A percentile compares a stretch with the other conserved stretches of the same genome.
phyloP scores from a whole-genome alignment of 192 early-diverging fungal genomes.

The Pilaira anomala region DNA sequence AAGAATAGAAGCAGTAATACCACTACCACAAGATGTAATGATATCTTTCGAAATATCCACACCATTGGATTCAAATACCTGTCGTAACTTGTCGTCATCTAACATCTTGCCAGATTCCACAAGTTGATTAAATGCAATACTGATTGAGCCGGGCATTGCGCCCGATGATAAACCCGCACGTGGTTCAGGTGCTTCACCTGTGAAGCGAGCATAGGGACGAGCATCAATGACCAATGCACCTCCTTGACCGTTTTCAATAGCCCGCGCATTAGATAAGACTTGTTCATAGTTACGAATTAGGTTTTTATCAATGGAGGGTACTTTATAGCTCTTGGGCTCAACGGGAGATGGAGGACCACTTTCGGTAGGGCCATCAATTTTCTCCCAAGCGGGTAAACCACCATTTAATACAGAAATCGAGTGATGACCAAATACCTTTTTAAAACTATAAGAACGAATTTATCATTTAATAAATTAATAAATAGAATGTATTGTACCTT shows the following conservation, averaged over 20 bases:
- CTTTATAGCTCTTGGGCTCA: slow-evolving; percentile 37
- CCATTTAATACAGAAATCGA: slow-evolving; percentile 88
- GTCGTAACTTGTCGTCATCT: slow-evolving; percentile 49
- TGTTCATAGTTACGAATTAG: slow-evolving; percentile 59
- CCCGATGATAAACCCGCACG: slow-evolving; percentile 74
- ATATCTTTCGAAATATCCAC: slow-evolving; percentile 72
- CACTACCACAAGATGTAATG: slow-evolving; percentile 83
- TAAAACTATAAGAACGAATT: not conserved
- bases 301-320: slow-evolving; percentile 23
- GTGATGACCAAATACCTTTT: slow-evolving; percentile 83
- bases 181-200: slow-evolving; percentile 75
- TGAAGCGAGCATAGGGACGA: slow-evolving; percentile 60
- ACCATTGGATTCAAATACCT: slow-evolving; percentile 52
- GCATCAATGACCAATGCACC: slow-evolving; percentile 63
- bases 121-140: slow-evolving; percentile 65
- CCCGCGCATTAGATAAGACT: slow-evolving; percentile 53
- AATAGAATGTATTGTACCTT: slow-evolving; percentile 44
- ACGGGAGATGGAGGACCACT: slow-evolving; percentile 34
- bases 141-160: slow-evolving; percentile 79
- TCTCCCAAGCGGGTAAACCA: slow-evolving; percentile 79
- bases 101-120: slow-evolving; percentile 58
- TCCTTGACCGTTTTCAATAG: slow-evolving; percentile 25
- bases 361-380: slow-evolving; percentile 48
- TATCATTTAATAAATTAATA: not conserved
- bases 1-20: slow-evolving; percentile 81